Base-by-base conservation (phyloP, 1,284 basidiomycete genomes). In the Austroboletus rostrupii region DNA sequence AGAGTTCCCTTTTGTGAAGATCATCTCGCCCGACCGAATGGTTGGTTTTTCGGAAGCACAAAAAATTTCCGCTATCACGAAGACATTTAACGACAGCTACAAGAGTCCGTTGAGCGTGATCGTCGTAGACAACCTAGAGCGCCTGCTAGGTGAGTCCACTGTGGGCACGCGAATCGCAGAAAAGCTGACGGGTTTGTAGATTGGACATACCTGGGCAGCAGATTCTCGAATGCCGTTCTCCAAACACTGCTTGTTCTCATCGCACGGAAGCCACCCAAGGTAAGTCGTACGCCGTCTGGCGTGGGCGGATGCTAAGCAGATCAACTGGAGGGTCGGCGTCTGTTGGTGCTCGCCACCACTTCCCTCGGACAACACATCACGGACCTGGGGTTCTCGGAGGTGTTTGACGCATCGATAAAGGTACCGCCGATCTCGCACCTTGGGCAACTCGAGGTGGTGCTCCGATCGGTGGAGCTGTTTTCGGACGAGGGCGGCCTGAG, bases 61-160 rank as follows among this genome's bases (percentile, higher is more conserved):
- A 66, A 99, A 99, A 75, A 89, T 99, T 48, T 78, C 85, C 2
- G 84, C 94, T 9, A 90, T 99, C 61, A 91, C 86, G 70, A 98
- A 97, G 72, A 83, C 95, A 11, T 99, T 99, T 70, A 79, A 81
- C 53, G 97, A 99, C 71, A 93, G 92, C 57, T 97, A 98, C 75
- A 99, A 98, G 80, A 94, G 90, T 75, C 95, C 96, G 4, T 65
- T 97, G 59, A 97, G 94, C 65, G 91, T 98, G 12, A 86, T 99
- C 52, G 93, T 99, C 13, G 87, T 99, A n/a, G 97, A 99, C 64
- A 92, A 85, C 59, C 78, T 97, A 53, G 94, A 97, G 69, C 81
- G 94, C 36, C 72, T 97, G 51, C 76, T 97, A 47, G 92, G 92
- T 91, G 49, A 56, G 83, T 68, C 19, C 12, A 5, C 29, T 19